Percentiles rank a stretch among this genome's conserved stretches.
Conservation (phyloP, 129 eudicot genomes). For the Mikania micrantha region DNA sequence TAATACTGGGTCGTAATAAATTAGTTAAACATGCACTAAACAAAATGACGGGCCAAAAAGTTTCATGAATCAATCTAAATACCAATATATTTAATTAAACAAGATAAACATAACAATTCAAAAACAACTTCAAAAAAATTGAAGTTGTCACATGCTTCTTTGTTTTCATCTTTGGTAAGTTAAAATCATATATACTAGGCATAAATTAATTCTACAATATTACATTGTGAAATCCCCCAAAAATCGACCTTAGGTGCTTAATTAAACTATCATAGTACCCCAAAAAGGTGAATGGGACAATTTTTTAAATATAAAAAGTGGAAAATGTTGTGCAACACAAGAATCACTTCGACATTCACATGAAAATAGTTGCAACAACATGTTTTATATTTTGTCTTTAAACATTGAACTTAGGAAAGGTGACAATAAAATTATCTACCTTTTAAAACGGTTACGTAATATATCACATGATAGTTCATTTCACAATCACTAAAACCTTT, state of each 20-base stretch:
- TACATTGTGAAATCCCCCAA: background rate
- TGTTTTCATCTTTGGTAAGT: background rate
- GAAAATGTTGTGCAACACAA: background rate
- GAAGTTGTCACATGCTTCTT: no score
- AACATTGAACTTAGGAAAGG: constrained; percentile 17
- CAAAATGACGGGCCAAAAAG: no score
- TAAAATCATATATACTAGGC: no score
- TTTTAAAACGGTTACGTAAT: background rate
- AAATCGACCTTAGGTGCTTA: background rate
- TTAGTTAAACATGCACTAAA: no score
- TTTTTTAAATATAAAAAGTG: constrained; percentile 6
- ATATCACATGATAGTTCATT: constrained; percentile 1
- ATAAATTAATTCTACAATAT: background rate
- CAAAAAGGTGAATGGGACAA: background rate
- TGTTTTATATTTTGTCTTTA: constrained; percentile 16
- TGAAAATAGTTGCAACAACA: constrained; percentile 11
- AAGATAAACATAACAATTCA: no score
- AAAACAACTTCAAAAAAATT: no score
- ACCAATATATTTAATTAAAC: no score
- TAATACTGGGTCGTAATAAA: no score
- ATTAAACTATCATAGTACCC: background rate
- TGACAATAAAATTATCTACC: background rate
- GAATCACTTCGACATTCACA: constrained; percentile 18
- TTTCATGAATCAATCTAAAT: no score
- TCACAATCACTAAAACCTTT: background rate